A percentile compares a stretch with the other conserved stretches of the same genome.
Evolutionary conservation across 2,329 filamentous ascomycete genomes (phyloP).

Genomic region (Xylariaceae sp.): DNA sequence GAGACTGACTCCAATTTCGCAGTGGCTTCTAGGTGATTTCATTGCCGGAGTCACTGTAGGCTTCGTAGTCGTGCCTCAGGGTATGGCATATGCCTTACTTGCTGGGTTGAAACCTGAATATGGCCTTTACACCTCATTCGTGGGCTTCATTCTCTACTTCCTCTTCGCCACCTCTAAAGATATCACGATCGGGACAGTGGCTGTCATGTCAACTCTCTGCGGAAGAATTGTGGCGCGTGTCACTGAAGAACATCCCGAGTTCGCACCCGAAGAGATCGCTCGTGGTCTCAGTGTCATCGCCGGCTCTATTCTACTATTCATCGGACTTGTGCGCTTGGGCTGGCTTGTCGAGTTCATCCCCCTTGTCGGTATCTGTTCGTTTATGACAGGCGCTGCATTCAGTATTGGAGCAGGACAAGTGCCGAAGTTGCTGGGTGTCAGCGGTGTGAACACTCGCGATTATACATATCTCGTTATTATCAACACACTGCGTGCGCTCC

Average conservation of each 20-base stretch:
- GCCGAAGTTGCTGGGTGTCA: constrained; percentile 50
- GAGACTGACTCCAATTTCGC: constrained; percentile 6
- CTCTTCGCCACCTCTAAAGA: constrained; percentile 42
- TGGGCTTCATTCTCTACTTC: constrained; percentile 39
- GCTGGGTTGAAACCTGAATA: constrained; percentile 48
- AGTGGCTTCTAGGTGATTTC: constrained; percentile 21
- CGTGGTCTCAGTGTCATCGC: constrained; percentile 47
- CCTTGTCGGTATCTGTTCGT: constrained; percentile 50
- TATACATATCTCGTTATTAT: constrained; percentile 50
- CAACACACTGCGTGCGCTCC: constrained; percentile 46
- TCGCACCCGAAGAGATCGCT: constrained; percentile 43
- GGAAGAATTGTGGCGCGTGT: constrained; percentile 46
- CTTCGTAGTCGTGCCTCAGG: constrained; percentile 53
- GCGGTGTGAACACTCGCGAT: constrained; percentile 47
- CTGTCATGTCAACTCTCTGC: constrained; percentile 52
- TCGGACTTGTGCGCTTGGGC: constrained; percentile 50
- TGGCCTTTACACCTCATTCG: constrained; percentile 42
- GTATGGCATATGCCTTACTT: constrained; percentile 52
- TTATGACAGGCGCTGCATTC: constrained; percentile 53
- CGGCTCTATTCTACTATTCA: constrained; percentile 47
- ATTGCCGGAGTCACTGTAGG: constrained; percentile 46
- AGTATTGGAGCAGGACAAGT: constrained; percentile 51
- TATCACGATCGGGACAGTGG: constrained; percentile 76
- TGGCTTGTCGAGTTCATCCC: constrained; percentile 56
- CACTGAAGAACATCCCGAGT: constrained; percentile 37